Evolutionary conservation across 2,329 filamentous ascomycete genomes (phyloP).

Genomic region (Ophiostoma pallidulum): DNA sequence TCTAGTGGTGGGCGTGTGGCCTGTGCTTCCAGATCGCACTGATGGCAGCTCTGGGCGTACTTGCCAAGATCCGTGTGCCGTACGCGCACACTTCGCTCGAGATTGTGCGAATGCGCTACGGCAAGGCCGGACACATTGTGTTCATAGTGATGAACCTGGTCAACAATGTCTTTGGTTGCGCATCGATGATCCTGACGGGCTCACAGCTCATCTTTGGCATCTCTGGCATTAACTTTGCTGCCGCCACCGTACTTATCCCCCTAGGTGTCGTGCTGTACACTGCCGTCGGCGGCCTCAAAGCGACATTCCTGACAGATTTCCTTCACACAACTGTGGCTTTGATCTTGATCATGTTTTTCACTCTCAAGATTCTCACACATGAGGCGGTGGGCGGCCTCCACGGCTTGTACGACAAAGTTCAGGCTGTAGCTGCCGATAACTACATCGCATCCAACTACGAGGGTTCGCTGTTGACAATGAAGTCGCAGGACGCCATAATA

Average conservation of each 20-base stretch:
- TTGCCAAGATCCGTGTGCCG: constrained; percentile 32
- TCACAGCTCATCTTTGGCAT: constrained; percentile 29
- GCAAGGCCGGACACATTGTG: constrained; percentile 27
- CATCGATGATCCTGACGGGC: constrained; percentile 30
- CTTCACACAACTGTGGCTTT: constrained; percentile 31
- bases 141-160: constrained; percentile 30
- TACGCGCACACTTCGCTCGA: constrained; percentile 34
- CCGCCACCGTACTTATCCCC: constrained; percentile 31
- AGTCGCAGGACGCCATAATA: constrained; percentile 27
- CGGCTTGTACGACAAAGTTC: constrained; percentile 29
- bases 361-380: constrained; percentile 24
- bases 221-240: constrained; percentile 33
- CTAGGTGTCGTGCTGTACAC: constrained; percentile 31
- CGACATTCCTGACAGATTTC: constrained; percentile 33
- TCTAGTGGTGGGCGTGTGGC: constrained; percentile 11
- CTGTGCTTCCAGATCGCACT: constrained; percentile 13
- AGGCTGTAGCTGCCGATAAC: constrained; percentile 23
- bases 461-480: constrained; percentile 30
- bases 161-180: constrained; percentile 33
- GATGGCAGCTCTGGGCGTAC: constrained; percentile 29
- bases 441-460: constrained; percentile 25
- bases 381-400: constrained; percentile 26
- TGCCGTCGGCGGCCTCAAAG: constrained; percentile 29
- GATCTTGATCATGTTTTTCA: constrained; percentile 29
- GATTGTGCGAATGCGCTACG: constrained; percentile 30